A percentile compares a stretch with the other conserved stretches of the same genome.
phyloP scores from a whole-genome alignment of 345 rosid genomes.

The Populus simonii region DNA sequence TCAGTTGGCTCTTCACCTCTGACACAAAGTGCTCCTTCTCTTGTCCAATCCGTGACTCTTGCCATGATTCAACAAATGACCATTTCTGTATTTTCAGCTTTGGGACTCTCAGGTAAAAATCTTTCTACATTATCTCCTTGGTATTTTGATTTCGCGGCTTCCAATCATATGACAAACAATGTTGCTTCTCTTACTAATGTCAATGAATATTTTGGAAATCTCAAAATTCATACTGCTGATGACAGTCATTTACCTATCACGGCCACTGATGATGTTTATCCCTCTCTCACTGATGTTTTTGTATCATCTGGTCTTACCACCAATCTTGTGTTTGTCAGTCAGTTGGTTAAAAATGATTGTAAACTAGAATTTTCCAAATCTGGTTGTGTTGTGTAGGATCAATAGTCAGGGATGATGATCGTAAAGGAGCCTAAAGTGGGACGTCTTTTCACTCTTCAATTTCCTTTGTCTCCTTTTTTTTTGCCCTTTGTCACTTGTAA shows the following conservation, averaged over 20 bases:
- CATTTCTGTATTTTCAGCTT: not conserved
- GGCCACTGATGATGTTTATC: not conserved
- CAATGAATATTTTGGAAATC: not conserved
- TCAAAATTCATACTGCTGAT: not conserved
- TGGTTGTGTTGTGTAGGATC: constrained; percentile 2
- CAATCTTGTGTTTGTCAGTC: not conserved
- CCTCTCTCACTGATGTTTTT: not conserved
- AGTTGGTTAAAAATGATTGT: not conserved
- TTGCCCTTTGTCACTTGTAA: not conserved
- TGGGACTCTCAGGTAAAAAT: not conserved
- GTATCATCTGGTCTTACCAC: not conserved
- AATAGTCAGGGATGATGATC: not conserved
- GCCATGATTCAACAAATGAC: constrained; percentile 19
- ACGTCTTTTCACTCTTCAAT: not conserved
- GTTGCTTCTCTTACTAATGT: not conserved
- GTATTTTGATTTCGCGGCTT: not conserved
- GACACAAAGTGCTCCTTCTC: not conserved
- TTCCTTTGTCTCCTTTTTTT: not conserved
- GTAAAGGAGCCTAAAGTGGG: not conserved
- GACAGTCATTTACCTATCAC: not conserved
- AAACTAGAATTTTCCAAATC: not conserved
- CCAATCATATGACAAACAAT: not conserved
- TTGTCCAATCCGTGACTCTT: not conserved
- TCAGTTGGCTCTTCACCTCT: not conserved
- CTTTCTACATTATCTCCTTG: not conserved